Conservation (phyloP, 2,329 filamentous ascomycete genomes). For the Pezicula neosporulosa region DNA sequence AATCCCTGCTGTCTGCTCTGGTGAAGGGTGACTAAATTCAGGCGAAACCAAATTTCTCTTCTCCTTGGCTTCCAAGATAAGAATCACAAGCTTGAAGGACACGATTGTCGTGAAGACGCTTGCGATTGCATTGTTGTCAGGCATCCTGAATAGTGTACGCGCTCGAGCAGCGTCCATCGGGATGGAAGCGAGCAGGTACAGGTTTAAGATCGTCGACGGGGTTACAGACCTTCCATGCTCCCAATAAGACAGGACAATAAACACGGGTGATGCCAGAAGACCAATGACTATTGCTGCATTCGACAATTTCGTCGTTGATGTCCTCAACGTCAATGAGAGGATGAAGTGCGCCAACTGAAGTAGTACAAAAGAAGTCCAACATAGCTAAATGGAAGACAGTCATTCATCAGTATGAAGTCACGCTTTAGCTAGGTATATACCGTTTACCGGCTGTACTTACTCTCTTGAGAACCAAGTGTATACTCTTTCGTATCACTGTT, state of each 20-base stretch:
- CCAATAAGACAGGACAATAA: not conserved
- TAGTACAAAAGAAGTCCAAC: not conserved
- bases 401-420: not conserved
- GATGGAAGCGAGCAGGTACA: constrained; percentile 1
- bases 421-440: not conserved
- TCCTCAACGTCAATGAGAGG: not conserved
- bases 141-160: constrained; percentile 1
- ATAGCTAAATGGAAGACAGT: not conserved
- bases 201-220: not conserved
- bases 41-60: constrained; percentile 9
- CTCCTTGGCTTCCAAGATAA: constrained; percentile 17
- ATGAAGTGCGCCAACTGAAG: not conserved
- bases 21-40: not conserved
- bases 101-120: constrained; percentile 13
- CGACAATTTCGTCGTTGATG: constrained; percentile 2
- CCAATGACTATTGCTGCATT: constrained; percentile 2
- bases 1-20: constrained; percentile 26
- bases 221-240: not conserved
- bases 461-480: not conserved
- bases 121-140: constrained; percentile 5
- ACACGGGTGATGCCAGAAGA: not conserved
- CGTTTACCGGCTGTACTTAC: not conserved
- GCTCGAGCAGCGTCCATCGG: not conserved
- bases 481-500: not conserved
- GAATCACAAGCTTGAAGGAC: constrained; percentile 14